Conservation (phyloP, 805 yeast species). For the Nakazawaea wyomingensis region DNA sequence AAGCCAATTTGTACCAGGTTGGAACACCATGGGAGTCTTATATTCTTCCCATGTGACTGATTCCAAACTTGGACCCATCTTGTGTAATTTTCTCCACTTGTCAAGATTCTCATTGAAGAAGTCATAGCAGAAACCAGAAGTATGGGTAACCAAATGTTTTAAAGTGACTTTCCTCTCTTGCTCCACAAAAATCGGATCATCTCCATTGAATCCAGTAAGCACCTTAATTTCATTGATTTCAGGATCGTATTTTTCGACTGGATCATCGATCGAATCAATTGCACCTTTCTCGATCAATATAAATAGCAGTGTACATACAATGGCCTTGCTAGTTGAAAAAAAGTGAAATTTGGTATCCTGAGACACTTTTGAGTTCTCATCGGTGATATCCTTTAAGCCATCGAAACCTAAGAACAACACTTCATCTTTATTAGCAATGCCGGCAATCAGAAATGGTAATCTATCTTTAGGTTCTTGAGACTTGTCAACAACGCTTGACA, state of each 20-base stretch:
- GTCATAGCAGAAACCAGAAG: constrained; percentile 32
- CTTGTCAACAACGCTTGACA: background rate
- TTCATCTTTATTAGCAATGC: constrained; percentile 2
- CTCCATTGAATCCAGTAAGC: constrained; percentile 18
- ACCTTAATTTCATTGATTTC: constrained; percentile 24
- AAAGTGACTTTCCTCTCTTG: constrained; percentile 28
- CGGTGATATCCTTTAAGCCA: constrained; percentile 14
- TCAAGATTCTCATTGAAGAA: constrained; percentile 22
- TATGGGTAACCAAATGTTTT: constrained; percentile 30
- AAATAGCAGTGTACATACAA: constrained; percentile 25
- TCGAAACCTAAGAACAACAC: constrained; percentile 6
- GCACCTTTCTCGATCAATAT: constrained; percentile 30
- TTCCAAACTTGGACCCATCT: constrained; percentile 15
- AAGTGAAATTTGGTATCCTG: constrained; percentile 24
- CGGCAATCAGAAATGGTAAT: constrained; percentile 8
- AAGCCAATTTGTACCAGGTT: constrained; percentile 33
- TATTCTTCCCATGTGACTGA: constrained; percentile 17
- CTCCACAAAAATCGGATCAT: constrained; percentile 19
- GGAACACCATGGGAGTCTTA: constrained; percentile 24
- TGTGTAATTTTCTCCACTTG: constrained; percentile 14
- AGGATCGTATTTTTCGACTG: constrained; percentile 26
- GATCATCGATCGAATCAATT: constrained; percentile 26
- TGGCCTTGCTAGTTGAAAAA: constrained; percentile 28
- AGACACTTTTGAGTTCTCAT: constrained; percentile 14
- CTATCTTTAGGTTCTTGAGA: background rate